These are phyloP conservation scores for Solanum virginianum DNA, from an alignment of 257 asterid species.

Conservation along the genomic window DNA sequence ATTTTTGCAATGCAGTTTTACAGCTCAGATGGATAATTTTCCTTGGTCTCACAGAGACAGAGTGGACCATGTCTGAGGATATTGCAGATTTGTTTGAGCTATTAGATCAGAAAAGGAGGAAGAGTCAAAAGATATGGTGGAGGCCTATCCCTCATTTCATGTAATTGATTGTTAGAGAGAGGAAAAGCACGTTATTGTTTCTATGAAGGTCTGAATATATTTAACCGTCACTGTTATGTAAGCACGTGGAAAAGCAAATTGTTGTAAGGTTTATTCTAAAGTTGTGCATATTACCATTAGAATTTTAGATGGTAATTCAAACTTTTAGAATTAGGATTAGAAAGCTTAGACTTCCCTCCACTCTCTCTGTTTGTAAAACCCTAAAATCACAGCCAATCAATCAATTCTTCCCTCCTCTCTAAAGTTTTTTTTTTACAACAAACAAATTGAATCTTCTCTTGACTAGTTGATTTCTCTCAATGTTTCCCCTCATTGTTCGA, in stretches of 20 bases:
- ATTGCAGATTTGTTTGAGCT: no score
- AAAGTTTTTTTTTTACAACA: no score
- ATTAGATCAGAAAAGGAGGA: neutral
- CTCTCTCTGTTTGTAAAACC: conserved; percentile 1
- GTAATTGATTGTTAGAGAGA: neutral
- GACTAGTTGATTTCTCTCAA: neutral
- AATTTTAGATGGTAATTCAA: no score
- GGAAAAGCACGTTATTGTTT: no score
- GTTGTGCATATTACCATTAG: no score
- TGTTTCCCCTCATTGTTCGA: neutral
- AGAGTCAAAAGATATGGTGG: neutral
- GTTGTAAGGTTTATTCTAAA: no score
- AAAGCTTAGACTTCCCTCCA: neutral
- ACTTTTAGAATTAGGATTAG: neutral
- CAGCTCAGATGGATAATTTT: neutral
- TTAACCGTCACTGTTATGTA: no score
- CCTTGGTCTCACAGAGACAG: neutral
- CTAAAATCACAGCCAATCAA: neutral
- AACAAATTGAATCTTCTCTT: neutral
- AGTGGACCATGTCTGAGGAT: no score
- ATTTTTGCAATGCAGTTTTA: neutral
- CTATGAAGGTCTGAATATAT: no score
- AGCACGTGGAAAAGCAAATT: no score
- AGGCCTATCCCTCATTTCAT: neutral
- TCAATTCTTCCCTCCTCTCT: neutral